Evolutionary conservation across 768 basidiomycete genomes (phyloP), one percentile per base, ranked within the genome.

Genomic region (Serendipita indica): DNA sequence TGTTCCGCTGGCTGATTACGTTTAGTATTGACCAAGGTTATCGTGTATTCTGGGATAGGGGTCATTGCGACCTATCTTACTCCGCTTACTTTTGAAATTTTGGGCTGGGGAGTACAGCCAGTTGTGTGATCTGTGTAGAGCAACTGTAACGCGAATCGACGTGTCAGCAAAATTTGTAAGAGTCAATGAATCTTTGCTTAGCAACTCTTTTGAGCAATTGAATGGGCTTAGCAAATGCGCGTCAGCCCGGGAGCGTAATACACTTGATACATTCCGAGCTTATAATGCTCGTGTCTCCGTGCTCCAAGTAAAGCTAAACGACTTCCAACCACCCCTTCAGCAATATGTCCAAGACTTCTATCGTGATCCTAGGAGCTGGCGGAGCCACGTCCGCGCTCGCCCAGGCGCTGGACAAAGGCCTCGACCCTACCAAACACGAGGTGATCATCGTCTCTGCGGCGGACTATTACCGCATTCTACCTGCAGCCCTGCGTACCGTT

Each of bases 31-130:
- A 92, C 90, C 27, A 93, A 92, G 72, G 82, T 92, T 12, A 80
- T 89, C 41, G 91, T 93, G 3, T 94, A 97, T 67, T 76, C 79
- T 56, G 92, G 93, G 0, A 94, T 98, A 61, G 89, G 79, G 0
- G 69, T 85, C 12, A 66, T 92, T 10, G 79, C 83, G 1, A 69
- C 72, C 13, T 81, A 84, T 63, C 69, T 73, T 0, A 72, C 84
- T 32, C 89, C 89, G 0, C 70, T 83, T 12, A 67, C 80, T 64
- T 90, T 88, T 64, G 80, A 84, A 63, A 57, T 78, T 2, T 63
- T 86, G 4, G 85, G 82, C 7, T 46, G 56, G 57, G 62, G 62
- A 14, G 43, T 63, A 32, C 49, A 54, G 2, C 49, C 49, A 10
- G 49, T 54, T 32, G 49, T 54, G n/a, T 54, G 35, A 37, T 37